Base-by-base conservation (phyloP, 1,139 yeast species). In the Citeromyces siamensis region DNA sequence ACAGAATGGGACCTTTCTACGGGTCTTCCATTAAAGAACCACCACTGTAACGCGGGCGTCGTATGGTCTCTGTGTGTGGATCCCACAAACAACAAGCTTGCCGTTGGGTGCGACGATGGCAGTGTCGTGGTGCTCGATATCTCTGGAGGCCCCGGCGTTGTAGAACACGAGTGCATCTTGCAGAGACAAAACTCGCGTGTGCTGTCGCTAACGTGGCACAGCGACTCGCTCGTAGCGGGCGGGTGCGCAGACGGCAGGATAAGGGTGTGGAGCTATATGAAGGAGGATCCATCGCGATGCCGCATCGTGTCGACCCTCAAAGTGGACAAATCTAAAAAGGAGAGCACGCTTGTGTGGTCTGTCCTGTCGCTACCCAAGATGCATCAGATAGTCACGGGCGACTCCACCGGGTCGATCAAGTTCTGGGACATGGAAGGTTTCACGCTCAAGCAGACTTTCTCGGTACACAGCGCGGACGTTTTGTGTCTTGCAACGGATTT, bases 21-120 rank as follows among this genome's bases (percentile, higher is more conserved):
- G 1, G 85, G 94, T 6, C 60, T 70, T 40, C 95, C 96, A 2
- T 53, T 72, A 39, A 66, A 66, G 37, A 83, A 86, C 54, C 78
- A 78, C 51, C 95, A 88, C 54, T 84, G 95, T 60, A 86, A 88
- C 53, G 84, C 95, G 1, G 97, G 97, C 26, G 78, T 85, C 14
- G 81, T 86, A 41, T 93, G 98, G 98, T 82, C 94, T 8, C 61
- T 88, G 38, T 77, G 83, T 6, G 72, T 75, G 19, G 79, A 78
- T 43, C 66, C 70, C 16, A 61, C 69, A 20, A 81, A 78, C 34
- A 62, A 69, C 40, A 73, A 68, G 47, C 62, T 93, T 33, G 86
- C 95, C 1, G 84, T 84, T 1, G 98, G 98, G 1, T 90, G 98
- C 58, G 98, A 90, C 48, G 94, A 88, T 52, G 98, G 98, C 18